Base-by-base conservation (phyloP, 805 yeast genomes). In the Metschnikowia orientalis region DNA sequence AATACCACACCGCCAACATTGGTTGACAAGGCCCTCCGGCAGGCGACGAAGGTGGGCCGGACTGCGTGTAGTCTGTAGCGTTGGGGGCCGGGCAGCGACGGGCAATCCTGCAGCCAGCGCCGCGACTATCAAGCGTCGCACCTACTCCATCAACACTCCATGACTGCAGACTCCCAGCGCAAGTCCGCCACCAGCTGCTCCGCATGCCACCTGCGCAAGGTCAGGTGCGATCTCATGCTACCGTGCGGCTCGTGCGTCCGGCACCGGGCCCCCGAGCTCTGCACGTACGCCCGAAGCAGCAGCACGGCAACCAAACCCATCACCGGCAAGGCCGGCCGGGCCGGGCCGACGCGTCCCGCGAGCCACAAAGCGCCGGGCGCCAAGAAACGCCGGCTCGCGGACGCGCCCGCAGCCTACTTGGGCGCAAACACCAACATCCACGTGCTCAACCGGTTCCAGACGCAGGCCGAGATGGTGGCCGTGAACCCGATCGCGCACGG, bases 221-320 rank as follows among this genome's bases (percentile, higher is more conserved):
- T 47, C 32, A 38, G 41, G 14, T 44, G 51, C 23, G 49, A 44
- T 28, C 32, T 38, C 15, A 17, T 16, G 20, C 26, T 25, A 10
- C 51, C 51, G 2, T 47, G 51, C 26, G 10, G 30, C 3, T 35
- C 45, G 12, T 47, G 51, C 19, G 26, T 39, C 8, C 34, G 37
- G 18, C 47, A 42, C 36, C 38, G 37, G 23, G 18, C 41, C 3
- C 26, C 40, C 6, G 40, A 34, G 15, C 8, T 26, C 23, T 47
- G 51, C 18, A 24, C 34, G 7, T 47, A 45, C 26, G 38, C 34
- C 22, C 14, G 13, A 10, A 13, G 4, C 11, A 12, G 11, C 11
- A 24, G 27, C 17, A 3, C 11, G 19, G 18, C 17, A 8, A 8
- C 19, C 18, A 13, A 13, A n/a, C 5, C 9, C 5, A 20, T 6